A percentile compares a stretch with the other conserved stretches of the same genome.
Conservation (phyloP, 129 eudicot genomes). For the Rutidosis leptorrhynchoides region DNA sequence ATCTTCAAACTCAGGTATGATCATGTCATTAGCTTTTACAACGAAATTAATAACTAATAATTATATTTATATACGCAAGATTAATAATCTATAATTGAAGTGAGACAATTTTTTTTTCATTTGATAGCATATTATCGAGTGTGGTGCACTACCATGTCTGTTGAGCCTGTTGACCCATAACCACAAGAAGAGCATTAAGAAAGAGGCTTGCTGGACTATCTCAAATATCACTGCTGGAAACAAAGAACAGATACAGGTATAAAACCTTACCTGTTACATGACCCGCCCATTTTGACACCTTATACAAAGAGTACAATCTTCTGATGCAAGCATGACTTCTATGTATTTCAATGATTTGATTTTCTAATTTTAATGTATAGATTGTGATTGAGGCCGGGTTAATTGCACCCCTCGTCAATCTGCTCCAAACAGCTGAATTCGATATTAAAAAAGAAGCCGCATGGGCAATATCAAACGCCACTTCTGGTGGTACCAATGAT, state of each 20-base stretch:
- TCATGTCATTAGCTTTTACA: background rate
- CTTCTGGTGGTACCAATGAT: conserved; percentile 78
- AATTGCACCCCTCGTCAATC: conserved; percentile 58
- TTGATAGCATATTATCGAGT: conserved; percentile 56
- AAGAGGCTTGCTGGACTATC: conserved; percentile 92
- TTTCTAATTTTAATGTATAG: conserved; percentile 30
- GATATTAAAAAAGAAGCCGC: conserved; percentile 94
- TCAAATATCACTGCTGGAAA: conserved; percentile 95
- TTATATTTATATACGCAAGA: background rate
- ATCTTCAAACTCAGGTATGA: conserved; percentile 79
- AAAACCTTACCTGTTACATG: too few relatives aligned
- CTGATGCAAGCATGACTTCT: background rate
- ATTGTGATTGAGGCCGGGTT: conserved; percentile 78
- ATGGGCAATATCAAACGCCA: conserved; percentile 84
- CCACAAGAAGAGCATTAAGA: conserved; percentile 88
- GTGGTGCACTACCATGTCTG: conserved; percentile 83
- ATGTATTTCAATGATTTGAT: background rate
- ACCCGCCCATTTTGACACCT: background rate
- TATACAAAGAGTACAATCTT: background rate
- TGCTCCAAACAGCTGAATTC: conserved; percentile 85
- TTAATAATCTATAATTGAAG: background rate
- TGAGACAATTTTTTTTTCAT: conserved; percentile 8
- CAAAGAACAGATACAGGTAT: conserved; percentile 82
- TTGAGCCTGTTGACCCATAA: conserved; percentile 64
- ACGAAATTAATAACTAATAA: too few relatives aligned